Percentiles rank a stretch among this genome's conserved stretches.
phyloP scores from a whole-genome alignment of 768 basidiomycete species.

The Inosperma sp. region DNA sequence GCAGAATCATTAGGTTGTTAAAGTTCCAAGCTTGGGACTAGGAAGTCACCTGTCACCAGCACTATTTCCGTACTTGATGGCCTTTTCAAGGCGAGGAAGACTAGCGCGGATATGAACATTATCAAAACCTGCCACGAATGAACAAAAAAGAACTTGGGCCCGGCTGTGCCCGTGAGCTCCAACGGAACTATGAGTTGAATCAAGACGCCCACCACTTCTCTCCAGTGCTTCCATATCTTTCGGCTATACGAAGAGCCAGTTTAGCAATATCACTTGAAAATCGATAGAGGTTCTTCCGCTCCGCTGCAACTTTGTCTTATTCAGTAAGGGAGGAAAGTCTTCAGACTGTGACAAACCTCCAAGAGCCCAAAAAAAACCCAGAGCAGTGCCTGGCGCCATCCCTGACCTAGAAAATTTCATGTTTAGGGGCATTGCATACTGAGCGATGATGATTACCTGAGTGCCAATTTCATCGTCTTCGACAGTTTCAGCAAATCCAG shows the following conservation, averaged over 20 bases:
- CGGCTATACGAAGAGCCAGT: constrained; percentile 63
- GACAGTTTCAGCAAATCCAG: constrained; percentile 1
- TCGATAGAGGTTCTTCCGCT: constrained; percentile 57
- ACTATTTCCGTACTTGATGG: constrained; percentile 59
- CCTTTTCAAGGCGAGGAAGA: constrained; percentile 54
- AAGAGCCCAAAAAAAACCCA: constrained; percentile 71
- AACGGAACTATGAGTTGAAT: constrained; percentile 8
- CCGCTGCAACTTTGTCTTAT: constrained; percentile 45
- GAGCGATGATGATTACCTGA: constrained; percentile 39
- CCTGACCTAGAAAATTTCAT: constrained; percentile 42
- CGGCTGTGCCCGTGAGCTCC: constrained; percentile 36
- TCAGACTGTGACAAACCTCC: constrained; percentile 39
- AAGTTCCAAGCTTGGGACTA: not conserved
- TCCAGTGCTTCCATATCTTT: constrained; percentile 54
- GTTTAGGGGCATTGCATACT: not conserved
- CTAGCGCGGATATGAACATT: constrained; percentile 62
- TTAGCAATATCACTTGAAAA: constrained; percentile 67
- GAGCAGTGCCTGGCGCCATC: constrained; percentile 61
- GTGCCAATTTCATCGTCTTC: constrained; percentile 60
- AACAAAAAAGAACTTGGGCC: constrained; percentile 55
- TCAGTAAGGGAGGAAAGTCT: not conserved
- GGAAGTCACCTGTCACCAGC: constrained; percentile 57
- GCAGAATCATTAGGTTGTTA: not conserved
- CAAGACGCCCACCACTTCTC: constrained; percentile 57
- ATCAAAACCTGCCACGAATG: constrained; percentile 65